Percentiles rank a stretch among this genome's conserved stretches.
Evolutionary conservation across 2,329 filamentous ascomycete genomes (phyloP).

Genomic region (Phaeosphaeriaceae sp.): DNA sequence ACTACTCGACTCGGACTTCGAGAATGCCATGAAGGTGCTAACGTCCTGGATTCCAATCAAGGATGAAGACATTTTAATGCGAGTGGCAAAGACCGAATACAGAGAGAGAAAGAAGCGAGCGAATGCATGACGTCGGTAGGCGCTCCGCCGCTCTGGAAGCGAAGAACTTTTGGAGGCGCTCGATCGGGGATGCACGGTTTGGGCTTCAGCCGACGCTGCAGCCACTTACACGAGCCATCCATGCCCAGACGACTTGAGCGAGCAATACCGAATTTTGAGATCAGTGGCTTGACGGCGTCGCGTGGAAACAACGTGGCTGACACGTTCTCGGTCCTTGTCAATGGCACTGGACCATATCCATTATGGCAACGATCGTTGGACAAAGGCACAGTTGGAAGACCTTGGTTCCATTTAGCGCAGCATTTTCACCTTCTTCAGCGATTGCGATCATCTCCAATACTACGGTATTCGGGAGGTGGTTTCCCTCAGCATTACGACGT

Average conservation of each 20-base stretch:
- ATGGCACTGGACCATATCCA: constrained; percentile 16
- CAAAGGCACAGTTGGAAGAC: background rate
- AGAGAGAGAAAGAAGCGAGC: constrained; percentile 67
- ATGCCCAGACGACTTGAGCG: constrained; percentile 32
- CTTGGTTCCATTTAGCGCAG: background rate
- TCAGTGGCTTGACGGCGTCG: constrained; percentile 44
- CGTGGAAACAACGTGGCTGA: constrained; percentile 41
- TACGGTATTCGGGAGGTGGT: constrained; percentile 10
- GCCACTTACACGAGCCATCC: constrained; percentile 21
- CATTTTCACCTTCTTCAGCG: background rate
- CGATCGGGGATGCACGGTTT: constrained; percentile 13
- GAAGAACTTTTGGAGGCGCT: constrained; percentile 12
- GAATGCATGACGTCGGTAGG: constrained; percentile 31
- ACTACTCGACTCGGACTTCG: constrained; percentile 90
- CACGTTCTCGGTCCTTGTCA: constrained; percentile 29
- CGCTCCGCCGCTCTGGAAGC: constrained; percentile 14
- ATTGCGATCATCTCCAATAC: constrained; percentile 1
- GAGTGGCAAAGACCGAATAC: constrained; percentile 86
- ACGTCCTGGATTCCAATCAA: constrained; percentile 94
- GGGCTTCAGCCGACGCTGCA: constrained; percentile 20
- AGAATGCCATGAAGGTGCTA: constrained; percentile 96
- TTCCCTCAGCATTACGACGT: constrained; percentile 5
- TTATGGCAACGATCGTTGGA: background rate
- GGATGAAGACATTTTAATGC: constrained; percentile 93
- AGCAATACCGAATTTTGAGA: constrained; percentile 37